Conservation (phyloP, 106 monocot species). For the Vanilla planifolia region DNA sequence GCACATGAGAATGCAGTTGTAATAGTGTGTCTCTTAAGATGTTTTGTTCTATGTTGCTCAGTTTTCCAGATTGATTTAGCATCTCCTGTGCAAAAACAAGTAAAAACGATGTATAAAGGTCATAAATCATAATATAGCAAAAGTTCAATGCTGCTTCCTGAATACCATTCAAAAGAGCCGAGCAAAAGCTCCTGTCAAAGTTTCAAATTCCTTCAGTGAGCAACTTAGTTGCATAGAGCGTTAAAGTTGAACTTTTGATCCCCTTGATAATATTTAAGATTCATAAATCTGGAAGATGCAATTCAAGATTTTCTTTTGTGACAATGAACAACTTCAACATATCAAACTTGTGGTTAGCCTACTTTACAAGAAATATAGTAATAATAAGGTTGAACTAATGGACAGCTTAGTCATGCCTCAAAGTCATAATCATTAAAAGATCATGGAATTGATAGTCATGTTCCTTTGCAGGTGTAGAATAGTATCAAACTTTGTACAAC, state of each 20-base stretch:
- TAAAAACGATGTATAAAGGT: background rate
- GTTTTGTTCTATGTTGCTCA: conserved; percentile 61
- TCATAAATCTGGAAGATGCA: background rate
- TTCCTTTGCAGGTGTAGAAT: too few relatives aligned
- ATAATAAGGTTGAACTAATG: too few relatives aligned
- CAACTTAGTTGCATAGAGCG: background rate
- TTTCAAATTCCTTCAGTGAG: too few relatives aligned
- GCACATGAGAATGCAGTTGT: conserved; percentile 70
- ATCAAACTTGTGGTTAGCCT: background rate
- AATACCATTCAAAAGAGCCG: too few relatives aligned
- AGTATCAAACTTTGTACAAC: too few relatives aligned
- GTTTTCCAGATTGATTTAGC: conserved; percentile 71
- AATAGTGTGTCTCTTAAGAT: conserved; percentile 50
- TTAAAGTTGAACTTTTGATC: background rate
- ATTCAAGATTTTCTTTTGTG: background rate
- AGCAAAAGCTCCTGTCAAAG: too few relatives aligned
- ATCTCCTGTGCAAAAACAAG: conserved; percentile 52
- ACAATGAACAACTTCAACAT: background rate
- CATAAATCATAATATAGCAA: too few relatives aligned
- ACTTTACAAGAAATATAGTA: background rate
- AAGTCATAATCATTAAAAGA: too few relatives aligned
- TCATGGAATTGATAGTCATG: too few relatives aligned
- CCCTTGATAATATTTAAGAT: background rate
- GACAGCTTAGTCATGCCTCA: background rate
- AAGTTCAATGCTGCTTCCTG: too few relatives aligned